These are phyloP conservation scores for Wickerhamiella galacta DNA, from an alignment of 805 yeast genomes.

Conservation along the genomic window DNA sequence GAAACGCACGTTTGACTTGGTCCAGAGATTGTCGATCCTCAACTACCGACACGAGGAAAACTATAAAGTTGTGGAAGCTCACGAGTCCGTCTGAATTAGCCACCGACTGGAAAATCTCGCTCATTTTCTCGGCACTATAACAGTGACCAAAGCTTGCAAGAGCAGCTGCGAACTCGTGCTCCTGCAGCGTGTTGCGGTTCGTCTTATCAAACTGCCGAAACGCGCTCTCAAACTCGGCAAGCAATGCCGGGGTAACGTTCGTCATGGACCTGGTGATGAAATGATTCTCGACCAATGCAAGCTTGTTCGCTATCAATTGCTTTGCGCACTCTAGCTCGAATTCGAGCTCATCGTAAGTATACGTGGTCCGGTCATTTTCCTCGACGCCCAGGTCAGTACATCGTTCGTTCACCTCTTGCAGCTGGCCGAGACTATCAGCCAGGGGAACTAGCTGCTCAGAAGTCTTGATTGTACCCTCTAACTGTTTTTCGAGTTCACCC, in stretches of 20 bases:
- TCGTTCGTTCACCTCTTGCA: constrained; percentile 16
- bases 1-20: constrained; percentile 26
- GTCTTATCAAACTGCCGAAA: constrained; percentile 28
- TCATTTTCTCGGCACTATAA: constrained; percentile 22
- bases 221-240: constrained; percentile 29
- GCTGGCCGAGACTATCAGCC: constrained; percentile 16
- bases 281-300: constrained; percentile 29
- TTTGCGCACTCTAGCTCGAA: constrained; percentile 25
- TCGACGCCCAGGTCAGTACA: constrained; percentile 24
- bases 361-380: constrained; percentile 24
- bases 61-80: constrained; percentile 21
- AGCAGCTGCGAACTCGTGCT: constrained; percentile 29
- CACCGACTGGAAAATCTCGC: constrained; percentile 23
- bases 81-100: constrained; percentile 16
- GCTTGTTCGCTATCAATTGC: constrained; percentile 24
- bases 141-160: constrained; percentile 28
- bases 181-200: constrained; percentile 20
- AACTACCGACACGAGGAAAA: constrained; percentile 25
- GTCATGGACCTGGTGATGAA: constrained; percentile 23
- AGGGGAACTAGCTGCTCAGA: constrained; percentile 25
- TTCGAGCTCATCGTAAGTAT: constrained; percentile 25
- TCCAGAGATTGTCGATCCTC: constrained; percentile 25
- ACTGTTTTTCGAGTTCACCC: constrained; percentile 26
- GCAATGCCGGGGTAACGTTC: constrained; percentile 21
- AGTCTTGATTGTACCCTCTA: constrained; percentile 21